A percentile compares a stretch with the other conserved stretches of the same genome.
Evolutionary conservation across 2,329 filamentous ascomycete genomes (phyloP).

Genomic region (Trichoderma polysporum): DNA sequence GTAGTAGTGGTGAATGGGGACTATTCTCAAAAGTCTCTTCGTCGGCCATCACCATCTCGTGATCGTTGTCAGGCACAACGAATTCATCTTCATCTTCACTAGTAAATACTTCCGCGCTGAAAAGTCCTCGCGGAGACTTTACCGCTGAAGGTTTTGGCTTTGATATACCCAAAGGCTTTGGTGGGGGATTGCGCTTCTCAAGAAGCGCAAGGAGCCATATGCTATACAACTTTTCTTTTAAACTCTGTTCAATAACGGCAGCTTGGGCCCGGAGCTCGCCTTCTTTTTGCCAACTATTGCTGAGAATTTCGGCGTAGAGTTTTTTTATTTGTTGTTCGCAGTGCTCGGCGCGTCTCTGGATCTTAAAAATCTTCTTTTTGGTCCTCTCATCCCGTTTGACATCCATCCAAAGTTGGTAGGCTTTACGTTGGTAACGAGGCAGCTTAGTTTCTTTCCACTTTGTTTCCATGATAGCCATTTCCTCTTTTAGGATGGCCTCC

Average conservation of each 20-base stretch:
- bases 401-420: constrained; percentile 60
- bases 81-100: constrained; percentile 45
- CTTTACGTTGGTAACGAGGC: constrained; percentile 55
- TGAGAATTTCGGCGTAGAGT: constrained; percentile 52
- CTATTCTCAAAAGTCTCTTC: background rate
- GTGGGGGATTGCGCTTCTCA: constrained; percentile 40
- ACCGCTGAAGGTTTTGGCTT: constrained; percentile 17
- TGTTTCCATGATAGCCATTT: constrained; percentile 49
- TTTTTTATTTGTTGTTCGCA: constrained; percentile 56
- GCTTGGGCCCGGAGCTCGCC: constrained; percentile 56
- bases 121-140: background rate
- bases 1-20: background rate
- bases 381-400: constrained; percentile 46
- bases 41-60: background rate
- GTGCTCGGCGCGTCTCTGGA: constrained; percentile 42
- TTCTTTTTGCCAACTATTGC: constrained; percentile 52
- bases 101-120: constrained; percentile 51
- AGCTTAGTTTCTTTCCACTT: constrained; percentile 61
- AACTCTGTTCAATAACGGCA: constrained; percentile 59
- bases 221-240: constrained; percentile 59
- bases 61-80: background rate
- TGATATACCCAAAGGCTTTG: constrained; percentile 34
- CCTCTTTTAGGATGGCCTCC: constrained; percentile 52
- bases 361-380: constrained; percentile 42
- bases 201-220: constrained; percentile 52